Evolutionary conservation across 108 stramenopile species (phyloP).

Genomic region (Skeletonema menzelii): DNA sequence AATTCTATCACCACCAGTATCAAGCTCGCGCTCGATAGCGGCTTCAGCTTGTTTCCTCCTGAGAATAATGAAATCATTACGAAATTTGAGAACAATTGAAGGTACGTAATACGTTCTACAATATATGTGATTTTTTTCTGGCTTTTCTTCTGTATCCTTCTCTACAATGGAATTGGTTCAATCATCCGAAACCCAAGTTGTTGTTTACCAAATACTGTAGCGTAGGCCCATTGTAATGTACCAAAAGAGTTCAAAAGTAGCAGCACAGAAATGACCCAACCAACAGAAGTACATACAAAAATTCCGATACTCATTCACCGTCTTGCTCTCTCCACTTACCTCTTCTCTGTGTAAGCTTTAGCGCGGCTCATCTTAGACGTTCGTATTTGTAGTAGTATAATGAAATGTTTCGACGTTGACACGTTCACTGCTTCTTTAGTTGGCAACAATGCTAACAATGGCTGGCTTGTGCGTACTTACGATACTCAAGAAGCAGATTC

Average conservation of each 20-base stretch:
- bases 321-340: not conserved
- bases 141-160: not conserved
- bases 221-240: too few relatives aligned
- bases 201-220: not conserved
- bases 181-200: not conserved
- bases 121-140: not conserved
- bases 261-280: not conserved
- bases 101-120: not conserved
- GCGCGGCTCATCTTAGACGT: not conserved
- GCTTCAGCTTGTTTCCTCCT: conserved; percentile 55
- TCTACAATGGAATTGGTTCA: not conserved
- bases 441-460: not conserved
- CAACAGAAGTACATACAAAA: not conserved
- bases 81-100: not conserved
- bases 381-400: not conserved
- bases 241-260: not conserved
- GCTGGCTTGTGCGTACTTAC: not conserved
- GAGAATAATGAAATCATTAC: not conserved
- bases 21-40: conserved; percentile 69
- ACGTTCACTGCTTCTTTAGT: not conserved
- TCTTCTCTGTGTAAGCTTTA: not conserved
- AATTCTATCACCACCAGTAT: conserved; percentile 70
- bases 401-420: not conserved
- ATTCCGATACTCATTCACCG: not conserved
- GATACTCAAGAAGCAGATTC: too few relatives aligned